Evolutionary conservation across 2,329 filamentous ascomycete genomes (phyloP).

Genomic region (Pseudocercospora fuligena): DNA sequence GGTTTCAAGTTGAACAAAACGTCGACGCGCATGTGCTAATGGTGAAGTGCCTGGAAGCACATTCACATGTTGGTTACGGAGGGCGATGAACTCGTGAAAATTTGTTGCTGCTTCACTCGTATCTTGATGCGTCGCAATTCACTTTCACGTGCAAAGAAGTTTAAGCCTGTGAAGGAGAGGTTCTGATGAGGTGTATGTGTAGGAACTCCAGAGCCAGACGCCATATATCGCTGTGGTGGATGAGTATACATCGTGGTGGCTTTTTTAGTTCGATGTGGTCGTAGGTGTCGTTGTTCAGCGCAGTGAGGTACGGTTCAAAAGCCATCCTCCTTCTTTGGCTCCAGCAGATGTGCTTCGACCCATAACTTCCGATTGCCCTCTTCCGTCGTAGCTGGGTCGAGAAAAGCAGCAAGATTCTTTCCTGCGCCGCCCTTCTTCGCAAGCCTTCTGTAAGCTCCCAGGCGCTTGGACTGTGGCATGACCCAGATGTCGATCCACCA

Average conservation of each 20-base stretch:
- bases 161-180: no score
- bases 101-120: background rate
- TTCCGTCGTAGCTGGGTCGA: background rate
- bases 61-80: background rate
- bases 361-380: background rate
- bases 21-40: background rate
- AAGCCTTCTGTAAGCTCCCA: background rate
- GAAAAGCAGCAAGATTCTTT: background rate
- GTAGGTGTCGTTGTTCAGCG: background rate
- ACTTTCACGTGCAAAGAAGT: background rate
- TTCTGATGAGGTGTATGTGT: background rate
- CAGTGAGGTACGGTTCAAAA: background rate
- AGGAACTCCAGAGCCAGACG: background rate
- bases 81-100: background rate
- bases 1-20: background rate
- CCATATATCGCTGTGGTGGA: no score
- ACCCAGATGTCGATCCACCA: constrained; percentile 9
- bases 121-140: background rate
- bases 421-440: background rate
- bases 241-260: background rate
- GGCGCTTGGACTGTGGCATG: background rate
- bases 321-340: background rate
- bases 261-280: background rate
- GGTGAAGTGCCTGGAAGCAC: background rate
- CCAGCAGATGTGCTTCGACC: constrained; percentile 1